Percentiles rank a stretch among this genome's conserved stretches.
These are phyloP conservation scores for Fusarium marasasianum DNA, from an alignment of 2,329 filamentous ascomycete species.

Conservation along the genomic window DNA sequence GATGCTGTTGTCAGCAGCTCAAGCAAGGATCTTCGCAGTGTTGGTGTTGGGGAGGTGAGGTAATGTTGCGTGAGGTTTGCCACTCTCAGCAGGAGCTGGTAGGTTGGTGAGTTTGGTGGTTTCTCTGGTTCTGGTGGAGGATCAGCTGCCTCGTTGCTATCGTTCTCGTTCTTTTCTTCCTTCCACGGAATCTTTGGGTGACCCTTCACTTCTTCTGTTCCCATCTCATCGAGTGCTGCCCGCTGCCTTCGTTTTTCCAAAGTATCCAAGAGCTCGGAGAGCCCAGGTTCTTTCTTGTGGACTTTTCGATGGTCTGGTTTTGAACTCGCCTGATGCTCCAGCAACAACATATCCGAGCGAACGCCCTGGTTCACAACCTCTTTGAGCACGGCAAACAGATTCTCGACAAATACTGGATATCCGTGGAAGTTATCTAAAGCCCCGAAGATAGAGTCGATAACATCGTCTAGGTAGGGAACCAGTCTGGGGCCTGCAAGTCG, in stretches of 20 bases:
- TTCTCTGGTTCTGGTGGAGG: conserved; percentile 58
- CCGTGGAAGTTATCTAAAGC: conserved; percentile 96
- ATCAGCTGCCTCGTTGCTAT: conserved; percentile 48
- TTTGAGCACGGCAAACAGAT: conserved; percentile 82
- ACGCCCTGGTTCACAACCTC: conserved; percentile 86
- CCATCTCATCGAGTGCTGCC: conserved; percentile 48
- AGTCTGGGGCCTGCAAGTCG: conserved; percentile 82
- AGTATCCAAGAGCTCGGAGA: conserved; percentile 62
- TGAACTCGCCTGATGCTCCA: conserved; percentile 52
- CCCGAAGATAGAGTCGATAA: conserved; percentile 89
- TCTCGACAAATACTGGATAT: conserved; percentile 85
- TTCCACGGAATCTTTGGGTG: conserved; percentile 51
- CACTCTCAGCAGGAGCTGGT: conserved; percentile 83
- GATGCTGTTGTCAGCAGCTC: conserved; percentile 78
- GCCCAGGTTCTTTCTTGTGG: conserved; percentile 44
- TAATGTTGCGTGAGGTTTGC: conserved; percentile 88
- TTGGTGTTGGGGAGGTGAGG: conserved; percentile 83
- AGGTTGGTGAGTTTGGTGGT: conserved; percentile 78
- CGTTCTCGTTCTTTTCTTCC: conserved; percentile 47
- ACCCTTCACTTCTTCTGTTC: conserved; percentile 41
- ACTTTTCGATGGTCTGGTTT: conserved; percentile 56
- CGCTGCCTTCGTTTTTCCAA: conserved; percentile 64
- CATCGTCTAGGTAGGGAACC: conserved; percentile 89
- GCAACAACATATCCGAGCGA: conserved; percentile 62
- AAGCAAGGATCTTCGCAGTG: conserved; percentile 81